Percentiles rank a stretch among this genome's conserved stretches.
These are phyloP conservation scores for Lecanicillium sp. DNA, from an alignment of 2,329 filamentous ascomycete species.

Conservation along the genomic window DNA sequence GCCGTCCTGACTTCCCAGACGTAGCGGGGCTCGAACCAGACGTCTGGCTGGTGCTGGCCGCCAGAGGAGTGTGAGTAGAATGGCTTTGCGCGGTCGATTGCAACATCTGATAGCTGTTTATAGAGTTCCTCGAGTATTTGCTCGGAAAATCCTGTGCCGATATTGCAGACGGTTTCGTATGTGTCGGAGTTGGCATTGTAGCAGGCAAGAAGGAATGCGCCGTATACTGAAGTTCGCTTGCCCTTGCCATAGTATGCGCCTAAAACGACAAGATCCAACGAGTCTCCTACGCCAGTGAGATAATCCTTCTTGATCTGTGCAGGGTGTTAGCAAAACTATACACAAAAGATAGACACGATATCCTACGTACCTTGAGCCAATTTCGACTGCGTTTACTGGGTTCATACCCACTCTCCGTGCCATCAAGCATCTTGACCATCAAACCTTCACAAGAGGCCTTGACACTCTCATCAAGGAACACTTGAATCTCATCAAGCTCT, in stretches of 20 bases:
- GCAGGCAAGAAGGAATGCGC: slow-evolving; percentile 89
- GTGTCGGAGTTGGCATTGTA: slow-evolving; percentile 73
- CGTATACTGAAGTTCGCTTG: slow-evolving; percentile 92
- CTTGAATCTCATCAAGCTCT: slow-evolving; percentile 88
- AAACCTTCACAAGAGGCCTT: slow-evolving; percentile 94
- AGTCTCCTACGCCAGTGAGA: slow-evolving; percentile 86
- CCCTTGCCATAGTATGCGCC: slow-evolving; percentile 92
- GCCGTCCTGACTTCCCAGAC: slow-evolving; percentile 99
- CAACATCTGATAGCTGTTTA: slow-evolving; percentile 61
- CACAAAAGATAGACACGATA: background rate
- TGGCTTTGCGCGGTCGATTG: slow-evolving; percentile 86
- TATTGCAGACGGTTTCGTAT: slow-evolving; percentile 97
- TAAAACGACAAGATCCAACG: slow-evolving; percentile 89
- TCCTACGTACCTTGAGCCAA: slow-evolving; percentile 74
- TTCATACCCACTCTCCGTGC: slow-evolving; percentile 86
- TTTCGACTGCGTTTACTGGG: slow-evolving; percentile 94
- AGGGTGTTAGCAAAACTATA: slow-evolving; percentile 13
- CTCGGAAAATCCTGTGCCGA: slow-evolving; percentile 94
- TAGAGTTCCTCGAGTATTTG: slow-evolving; percentile 86
- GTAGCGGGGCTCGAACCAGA: slow-evolving; percentile 91
- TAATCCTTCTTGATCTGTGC: slow-evolving; percentile 92
- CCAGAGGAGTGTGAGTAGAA: slow-evolving; percentile 84
- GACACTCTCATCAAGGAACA: slow-evolving; percentile 85
- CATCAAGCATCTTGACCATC: slow-evolving; percentile 99
- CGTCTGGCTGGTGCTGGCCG: slow-evolving; percentile 89